These are phyloP conservation scores for Sarocladiaceae sp. DNA, from an alignment of 2,329 filamentous ascomycete species.

Conservation along the genomic window DNA sequence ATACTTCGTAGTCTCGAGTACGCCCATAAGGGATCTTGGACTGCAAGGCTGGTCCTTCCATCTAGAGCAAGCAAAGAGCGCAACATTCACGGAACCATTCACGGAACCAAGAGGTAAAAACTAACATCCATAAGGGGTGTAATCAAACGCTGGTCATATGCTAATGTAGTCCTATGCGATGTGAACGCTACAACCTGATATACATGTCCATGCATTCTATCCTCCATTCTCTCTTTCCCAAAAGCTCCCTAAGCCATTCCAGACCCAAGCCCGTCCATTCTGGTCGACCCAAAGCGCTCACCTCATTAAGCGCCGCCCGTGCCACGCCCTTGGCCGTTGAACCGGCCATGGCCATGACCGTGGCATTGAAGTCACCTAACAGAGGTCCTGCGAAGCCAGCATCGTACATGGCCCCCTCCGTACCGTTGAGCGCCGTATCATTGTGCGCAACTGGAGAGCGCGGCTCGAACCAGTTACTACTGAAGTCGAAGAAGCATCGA, in stretches of 20 bases:
- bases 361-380: constrained; percentile 38
- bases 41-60: too few species aligned
- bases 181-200: constrained; percentile 61
- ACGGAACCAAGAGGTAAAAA: too few species aligned
- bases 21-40: too few species aligned
- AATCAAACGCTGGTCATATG: too few species aligned
- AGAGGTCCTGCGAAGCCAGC: constrained; percentile 11
- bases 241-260: constrained; percentile 78
- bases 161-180: too few species aligned
- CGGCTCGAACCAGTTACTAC: constrained; percentile 90
- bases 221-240: constrained; percentile 83
- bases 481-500: constrained; percentile 89
- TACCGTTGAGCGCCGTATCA: neutral
- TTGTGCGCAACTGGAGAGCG: constrained; percentile 32
- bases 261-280: constrained; percentile 76
- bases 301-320: constrained; percentile 61
- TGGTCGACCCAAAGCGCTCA: constrained; percentile 26
- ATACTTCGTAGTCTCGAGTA: too few species aligned
- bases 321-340: constrained; percentile 66
- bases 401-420: neutral
- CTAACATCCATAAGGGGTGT: too few species aligned
- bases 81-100: too few species aligned
- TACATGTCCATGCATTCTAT: constrained; percentile 89
- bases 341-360: constrained; percentile 56
- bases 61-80: too few species aligned